Evolutionary conservation across 768 basidiomycete species (phyloP).

Genomic region (Xerocomellus amylosporus): DNA sequence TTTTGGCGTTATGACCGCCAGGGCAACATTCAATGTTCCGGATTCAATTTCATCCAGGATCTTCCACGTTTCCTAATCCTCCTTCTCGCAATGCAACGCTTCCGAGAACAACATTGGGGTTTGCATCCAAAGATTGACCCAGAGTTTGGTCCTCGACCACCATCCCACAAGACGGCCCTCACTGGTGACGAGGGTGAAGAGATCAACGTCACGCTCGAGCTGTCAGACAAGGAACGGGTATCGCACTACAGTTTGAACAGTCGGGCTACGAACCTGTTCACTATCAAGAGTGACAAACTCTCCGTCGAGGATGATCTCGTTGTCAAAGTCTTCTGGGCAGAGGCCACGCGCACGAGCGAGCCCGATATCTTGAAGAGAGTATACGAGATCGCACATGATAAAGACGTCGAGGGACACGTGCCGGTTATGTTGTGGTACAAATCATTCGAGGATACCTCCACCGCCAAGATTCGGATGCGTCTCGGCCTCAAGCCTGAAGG

Average conservation of each 20-base stretch:
- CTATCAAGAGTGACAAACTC: background rate
- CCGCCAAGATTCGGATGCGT: background rate
- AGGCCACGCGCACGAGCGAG: constrained; percentile 3
- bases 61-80: constrained; percentile 8
- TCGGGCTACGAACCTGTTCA: constrained; percentile 9
- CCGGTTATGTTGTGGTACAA: background rate
- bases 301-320: background rate
- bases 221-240: background rate
- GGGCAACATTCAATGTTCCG: constrained; percentile 5
- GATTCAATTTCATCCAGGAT: constrained; percentile 11
- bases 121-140: background rate
- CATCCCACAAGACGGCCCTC: background rate
- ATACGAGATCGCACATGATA: background rate
- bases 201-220: background rate
- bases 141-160: background rate
- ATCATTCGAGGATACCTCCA: background rate
- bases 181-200: background rate
- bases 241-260: constrained; percentile 6
- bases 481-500: background rate
- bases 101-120: constrained; percentile 8
- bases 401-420: background rate
- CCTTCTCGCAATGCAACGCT: constrained; percentile 9
- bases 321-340: background rate
- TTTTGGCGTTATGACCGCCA: background rate
- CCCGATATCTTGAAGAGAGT: constrained; percentile 3